Evolutionary conservation across 179 eudicot species (phyloP), one percentile per base, ranked within the genome.

Genomic region (Carnegiea gigantea): DNA sequence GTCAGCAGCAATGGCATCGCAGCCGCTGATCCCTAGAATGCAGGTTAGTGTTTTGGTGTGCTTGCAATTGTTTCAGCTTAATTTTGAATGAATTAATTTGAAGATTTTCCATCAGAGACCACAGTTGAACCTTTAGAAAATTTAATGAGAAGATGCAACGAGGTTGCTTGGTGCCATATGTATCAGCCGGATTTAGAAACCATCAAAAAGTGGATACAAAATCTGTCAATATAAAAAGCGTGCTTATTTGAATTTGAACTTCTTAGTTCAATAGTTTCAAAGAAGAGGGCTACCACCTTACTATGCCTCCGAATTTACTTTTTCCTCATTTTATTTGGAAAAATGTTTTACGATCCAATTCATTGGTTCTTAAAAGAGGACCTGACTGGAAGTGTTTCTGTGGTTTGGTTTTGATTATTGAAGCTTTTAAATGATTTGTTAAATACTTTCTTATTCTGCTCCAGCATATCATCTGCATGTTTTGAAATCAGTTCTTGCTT

Each of bases 1-100:
- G 97, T 90, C 98, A 51, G 90, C 93, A 80, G 79, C 92, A 48
- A 92, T 93, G 97, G 82, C 92, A 80, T 91, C 98, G 46, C 99
- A 92, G 80, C 85, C 97, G 33, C 54, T 89, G 71, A 83, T 87
- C 57, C 93, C 99, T 75, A 87, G 97, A 77, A 89, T 92, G 98
- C 98, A 94, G 99, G 98, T 96, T 79, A 84, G 86, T n/a, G 26
- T 48, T 81, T 62, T 15, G 23, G n/a, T 23, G 30, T 8, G 11
- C 17, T 48, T 48, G 60, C 15, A 24, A 75, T 70, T 33, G 21
- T 18, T 54, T 57, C 26, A 20, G 70, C 79, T 46, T n/a, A 38
- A 73, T 74, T 9, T 23, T 44, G 36, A 40, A 40, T 40, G 77
- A n/a, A 43, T 46, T 74, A 7, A 48, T 12, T 20, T 70, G 73